A percentile compares a stretch with the other conserved stretches of the same genome.
These are phyloP conservation scores for Colletotrichum phormii DNA, from an alignment of 2,329 filamentous ascomycete genomes.

Conservation along the genomic window DNA sequence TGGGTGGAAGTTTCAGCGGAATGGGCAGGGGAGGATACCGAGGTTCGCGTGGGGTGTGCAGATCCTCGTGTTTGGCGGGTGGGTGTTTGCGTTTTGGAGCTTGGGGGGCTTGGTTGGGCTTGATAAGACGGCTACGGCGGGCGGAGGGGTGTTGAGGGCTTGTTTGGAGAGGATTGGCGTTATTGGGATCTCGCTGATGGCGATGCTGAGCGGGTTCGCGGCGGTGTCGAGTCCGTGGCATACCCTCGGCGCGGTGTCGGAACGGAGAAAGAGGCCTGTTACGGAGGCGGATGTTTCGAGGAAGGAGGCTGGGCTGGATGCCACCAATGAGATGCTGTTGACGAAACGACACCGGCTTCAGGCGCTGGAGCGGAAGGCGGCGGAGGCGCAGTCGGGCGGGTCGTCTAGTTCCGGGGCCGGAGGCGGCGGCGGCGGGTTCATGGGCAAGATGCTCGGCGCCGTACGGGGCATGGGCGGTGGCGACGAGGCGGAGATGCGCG, in stretches of 20 bases:
- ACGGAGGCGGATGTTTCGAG: conserved; percentile 80
- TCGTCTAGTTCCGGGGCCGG: conserved; percentile 47
- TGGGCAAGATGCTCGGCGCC: conserved; percentile 79
- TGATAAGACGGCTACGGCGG: conserved; percentile 43
- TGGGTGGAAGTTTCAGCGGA: conserved; percentile 73
- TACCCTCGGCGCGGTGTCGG: conserved; percentile 74
- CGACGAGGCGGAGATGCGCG: conserved; percentile 68
- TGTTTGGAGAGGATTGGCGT: conserved; percentile 80
- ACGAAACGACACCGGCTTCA: conserved; percentile 80
- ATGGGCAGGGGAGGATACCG: conserved; percentile 65
- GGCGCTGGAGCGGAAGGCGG: conserved; percentile 73
- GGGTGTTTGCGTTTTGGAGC: conserved; percentile 83
- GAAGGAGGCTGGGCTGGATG: conserved; percentile 82
- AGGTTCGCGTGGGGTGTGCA: conserved; percentile 75
- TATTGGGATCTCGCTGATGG: conserved; percentile 88
- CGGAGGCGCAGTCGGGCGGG: conserved; percentile 48
- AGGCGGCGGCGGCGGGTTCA: conserved; percentile 60
- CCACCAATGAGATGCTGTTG: conserved; percentile 82
- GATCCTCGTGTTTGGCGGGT: conserved; percentile 69
- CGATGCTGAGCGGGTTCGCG: conserved; percentile 87
- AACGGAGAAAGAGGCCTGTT: conserved; percentile 64
- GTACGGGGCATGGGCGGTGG: conserved; percentile 75
- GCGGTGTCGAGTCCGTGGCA: conserved; percentile 92
- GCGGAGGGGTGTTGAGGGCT: conserved; percentile 57
- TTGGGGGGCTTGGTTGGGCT: conserved; percentile 70